These are phyloP conservation scores for Populus hybrid DNA, from an alignment of 441 rosid species.

Conservation along the genomic window DNA sequence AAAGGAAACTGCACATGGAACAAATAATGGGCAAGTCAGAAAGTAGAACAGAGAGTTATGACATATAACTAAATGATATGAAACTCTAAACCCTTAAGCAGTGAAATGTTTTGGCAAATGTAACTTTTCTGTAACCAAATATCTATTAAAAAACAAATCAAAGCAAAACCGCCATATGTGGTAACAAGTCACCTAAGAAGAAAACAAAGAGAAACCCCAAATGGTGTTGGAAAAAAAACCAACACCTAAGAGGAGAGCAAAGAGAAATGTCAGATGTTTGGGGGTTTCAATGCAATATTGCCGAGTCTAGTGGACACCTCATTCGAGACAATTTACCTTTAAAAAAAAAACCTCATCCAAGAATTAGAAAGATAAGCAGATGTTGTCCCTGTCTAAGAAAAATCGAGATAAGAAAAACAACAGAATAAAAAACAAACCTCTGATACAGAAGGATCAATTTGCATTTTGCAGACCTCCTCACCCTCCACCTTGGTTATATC, in stretches of 20 bases:
- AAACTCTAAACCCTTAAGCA: neutral
- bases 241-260: neutral
- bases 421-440: neutral
- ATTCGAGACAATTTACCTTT: neutral
- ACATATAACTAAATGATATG: neutral
- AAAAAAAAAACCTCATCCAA: neutral
- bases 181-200: neutral
- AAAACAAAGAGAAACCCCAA: neutral
- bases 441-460: slow-evolving; percentile 16
- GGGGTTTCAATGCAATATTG: neutral
- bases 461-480: slow-evolving; percentile 11
- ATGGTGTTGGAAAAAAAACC: neutral
- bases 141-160: neutral
- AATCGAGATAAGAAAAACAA: neutral
- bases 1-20: neutral
- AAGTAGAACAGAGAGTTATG: neutral
- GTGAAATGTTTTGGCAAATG: neutral
- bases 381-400: neutral
- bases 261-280: neutral
- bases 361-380: neutral
- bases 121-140: neutral
- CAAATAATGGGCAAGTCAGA: neutral
- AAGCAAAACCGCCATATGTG: neutral
- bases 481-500: neutral
- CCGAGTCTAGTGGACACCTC: neutral